Base-by-base conservation (phyloP, 2,329 filamentous ascomycete species). In the Trichoderma endophyticum region DNA sequence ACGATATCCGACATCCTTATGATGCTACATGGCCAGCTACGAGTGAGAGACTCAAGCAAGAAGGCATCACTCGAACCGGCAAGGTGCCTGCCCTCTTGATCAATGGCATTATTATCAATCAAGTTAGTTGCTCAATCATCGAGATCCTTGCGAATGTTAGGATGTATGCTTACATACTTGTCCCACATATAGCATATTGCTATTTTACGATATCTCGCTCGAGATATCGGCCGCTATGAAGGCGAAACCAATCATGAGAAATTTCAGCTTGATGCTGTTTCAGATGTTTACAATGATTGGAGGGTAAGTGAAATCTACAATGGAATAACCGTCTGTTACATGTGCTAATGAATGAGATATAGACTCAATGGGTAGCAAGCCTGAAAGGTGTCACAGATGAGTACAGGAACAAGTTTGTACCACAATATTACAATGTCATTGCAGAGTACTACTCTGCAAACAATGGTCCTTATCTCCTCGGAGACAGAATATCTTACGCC, bases 211-310 rank as follows among this genome's bases (percentile, higher is more conserved):
- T 83, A 79, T 64, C 74, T 83, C 0, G 71, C 81, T 1, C 77
- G 81, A 3, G 79, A 82, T 0, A 76, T 81, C 1, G 79, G 78
- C 11, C 65, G 61, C 3, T 83, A 83, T 26, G 81, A 83, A 21
- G 82, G 82, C 9, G 76, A 78, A 2, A 80, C 80, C 2, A 81
- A 74, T 54, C 73, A 75, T 3, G 82, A 83, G 26, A 83, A 82
- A 70, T 82, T 79, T 51, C 21, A 79, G 3, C 77, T 82, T 0
- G 82, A 83, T 71, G 75, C 78, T 2, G 80, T 82, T 0, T 71
- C 81, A 1, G 82, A 83, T 36, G 72, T 82, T 12, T 83, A 83
- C 34, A 77, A 80, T 8, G 82, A 83, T 54, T 83, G 82, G 82
- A 77, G 82, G 57, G 82, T 82, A 73, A 76, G 80, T 75, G 0